Conservation (phyloP, 192 early-diverging fungal genomes). For the Podila epicladia region DNA sequence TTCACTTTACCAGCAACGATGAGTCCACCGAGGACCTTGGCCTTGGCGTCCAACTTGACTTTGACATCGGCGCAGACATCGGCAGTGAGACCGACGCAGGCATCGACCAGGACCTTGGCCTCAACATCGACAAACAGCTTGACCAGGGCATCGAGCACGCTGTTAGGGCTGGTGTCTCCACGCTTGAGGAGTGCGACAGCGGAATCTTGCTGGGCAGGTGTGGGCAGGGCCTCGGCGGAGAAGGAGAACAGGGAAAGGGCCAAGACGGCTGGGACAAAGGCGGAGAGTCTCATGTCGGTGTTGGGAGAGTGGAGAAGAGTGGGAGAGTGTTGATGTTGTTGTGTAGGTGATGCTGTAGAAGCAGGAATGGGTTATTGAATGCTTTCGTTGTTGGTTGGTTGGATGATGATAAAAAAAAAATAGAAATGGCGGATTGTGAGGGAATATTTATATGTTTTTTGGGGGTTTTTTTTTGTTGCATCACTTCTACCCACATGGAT, state of each 20-base stretch:
- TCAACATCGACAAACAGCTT: constrained; percentile 24
- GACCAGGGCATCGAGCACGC: constrained; percentile 10
- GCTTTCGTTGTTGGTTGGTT: constrained; percentile 4
- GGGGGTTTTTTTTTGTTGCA: neutral
- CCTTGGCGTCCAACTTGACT: constrained; percentile 24
- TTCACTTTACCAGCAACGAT: neutral
- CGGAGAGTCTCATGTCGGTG: constrained; percentile 30
- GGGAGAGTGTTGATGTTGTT: neutral
- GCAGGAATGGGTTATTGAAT: constrained; percentile 4
- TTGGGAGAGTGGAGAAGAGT: neutral
- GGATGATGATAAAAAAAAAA: constrained; percentile 22
- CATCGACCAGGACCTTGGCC: constrained; percentile 12
- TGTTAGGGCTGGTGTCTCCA: neutral
- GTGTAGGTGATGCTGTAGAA: constrained; percentile 11
- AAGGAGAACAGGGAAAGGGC: constrained; percentile 36
- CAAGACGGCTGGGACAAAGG: constrained; percentile 32
- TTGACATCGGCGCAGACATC: constrained; percentile 28
- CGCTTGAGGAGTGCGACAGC: constrained; percentile 35
- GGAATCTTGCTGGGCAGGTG: neutral
- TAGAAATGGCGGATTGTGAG: neutral
- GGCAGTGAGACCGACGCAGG: constrained; percentile 15
- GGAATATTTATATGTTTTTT: neutral
- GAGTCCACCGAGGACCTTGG: constrained; percentile 7
- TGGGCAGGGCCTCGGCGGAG: constrained; percentile 33
- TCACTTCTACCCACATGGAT: too few species aligned